Evolutionary conservation across 805 yeast genomes (phyloP).

Genomic region (Sugiyamaella lignohabitans): DNA sequence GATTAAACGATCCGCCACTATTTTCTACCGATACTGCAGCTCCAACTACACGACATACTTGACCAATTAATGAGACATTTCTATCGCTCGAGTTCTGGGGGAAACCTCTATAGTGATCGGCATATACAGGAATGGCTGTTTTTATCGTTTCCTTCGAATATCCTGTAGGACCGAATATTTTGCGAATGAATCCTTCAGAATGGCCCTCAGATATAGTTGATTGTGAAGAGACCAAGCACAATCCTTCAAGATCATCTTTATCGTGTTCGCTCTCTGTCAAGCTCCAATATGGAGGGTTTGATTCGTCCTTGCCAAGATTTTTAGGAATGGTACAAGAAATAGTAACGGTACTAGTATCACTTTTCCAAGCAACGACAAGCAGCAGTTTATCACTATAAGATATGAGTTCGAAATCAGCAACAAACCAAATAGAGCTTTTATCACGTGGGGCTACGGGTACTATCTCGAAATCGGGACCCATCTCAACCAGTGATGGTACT

Average conservation of each 20-base stretch:
- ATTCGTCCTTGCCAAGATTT: not conserved
- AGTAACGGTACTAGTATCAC: slow-evolving; percentile 49
- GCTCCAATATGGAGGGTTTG: not conserved
- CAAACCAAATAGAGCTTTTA: slow-evolving; percentile 39
- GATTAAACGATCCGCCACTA: slow-evolving; percentile 2
- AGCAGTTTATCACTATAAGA: slow-evolving; percentile 23
- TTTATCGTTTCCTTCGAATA: slow-evolving; percentile 45
- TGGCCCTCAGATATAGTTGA: not conserved
- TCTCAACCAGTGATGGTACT: slow-evolving; percentile 22
- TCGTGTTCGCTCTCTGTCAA: not conserved
- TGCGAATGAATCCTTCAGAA: slow-evolving; percentile 33
- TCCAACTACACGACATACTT: slow-evolving; percentile 32
- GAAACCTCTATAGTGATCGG: slow-evolving; percentile 41
- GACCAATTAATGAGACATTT: slow-evolving; percentile 31
- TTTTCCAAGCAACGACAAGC: slow-evolving; percentile 52
- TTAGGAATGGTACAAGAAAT: slow-evolving; percentile 18
- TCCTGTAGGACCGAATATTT: slow-evolving; percentile 44
- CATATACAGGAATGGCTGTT: slow-evolving; percentile 48
- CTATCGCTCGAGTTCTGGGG: slow-evolving; percentile 16
- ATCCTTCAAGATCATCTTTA: not conserved
- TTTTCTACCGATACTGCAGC: slow-evolving; percentile 24
- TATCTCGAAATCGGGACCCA: slow-evolving; percentile 28
- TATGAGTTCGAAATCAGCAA: slow-evolving; percentile 40
- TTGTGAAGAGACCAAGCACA: slow-evolving; percentile 21
- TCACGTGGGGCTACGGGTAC: slow-evolving; percentile 30